Conservation (phyloP, 202 grass and related monocot genomes). For the Carex sylvatica region DNA sequence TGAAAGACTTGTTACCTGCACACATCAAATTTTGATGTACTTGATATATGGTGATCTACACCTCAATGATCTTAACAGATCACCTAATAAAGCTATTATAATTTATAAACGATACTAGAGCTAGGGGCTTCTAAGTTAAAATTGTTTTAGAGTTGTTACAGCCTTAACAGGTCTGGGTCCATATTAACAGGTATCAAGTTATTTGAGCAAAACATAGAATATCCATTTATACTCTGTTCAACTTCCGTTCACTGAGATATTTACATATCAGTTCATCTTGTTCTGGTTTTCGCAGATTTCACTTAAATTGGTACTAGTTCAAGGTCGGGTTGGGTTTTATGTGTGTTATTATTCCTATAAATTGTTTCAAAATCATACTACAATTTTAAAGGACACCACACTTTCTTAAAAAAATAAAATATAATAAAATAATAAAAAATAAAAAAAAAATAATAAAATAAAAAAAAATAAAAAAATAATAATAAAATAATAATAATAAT, state of each 20-base stretch:
- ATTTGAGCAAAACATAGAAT: too few species aligned
- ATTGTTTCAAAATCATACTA: not conserved
- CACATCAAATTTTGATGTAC: not conserved
- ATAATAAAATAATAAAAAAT: too few species aligned
- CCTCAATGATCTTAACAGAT: not conserved
- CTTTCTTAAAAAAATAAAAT: too few species aligned
- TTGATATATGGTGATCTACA: slow-evolving; percentile 8
- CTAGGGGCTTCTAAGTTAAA: too few species aligned
- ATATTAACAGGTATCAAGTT: too few species aligned
- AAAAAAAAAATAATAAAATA: too few species aligned
- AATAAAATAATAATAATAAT: too few species aligned
- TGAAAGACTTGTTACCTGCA: slow-evolving; percentile 20
- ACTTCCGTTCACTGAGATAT: not conserved
- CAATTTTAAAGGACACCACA: not conserved
- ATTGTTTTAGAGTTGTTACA: too few species aligned
- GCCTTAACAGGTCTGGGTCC: too few species aligned
- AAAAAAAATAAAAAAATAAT: too few species aligned
- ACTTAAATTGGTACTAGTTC: not conserved
- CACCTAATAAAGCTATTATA: not conserved
- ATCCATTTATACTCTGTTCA: not conserved
- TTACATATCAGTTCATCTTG: not conserved
- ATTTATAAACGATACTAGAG: too few species aligned
- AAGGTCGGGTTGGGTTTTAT: not conserved
- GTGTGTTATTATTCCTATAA: not conserved
- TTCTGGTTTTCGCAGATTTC: not conserved